These are phyloP conservation scores for Pichia sporocuriosa DNA, from an alignment of 805 yeast species.

Conservation along the genomic window DNA sequence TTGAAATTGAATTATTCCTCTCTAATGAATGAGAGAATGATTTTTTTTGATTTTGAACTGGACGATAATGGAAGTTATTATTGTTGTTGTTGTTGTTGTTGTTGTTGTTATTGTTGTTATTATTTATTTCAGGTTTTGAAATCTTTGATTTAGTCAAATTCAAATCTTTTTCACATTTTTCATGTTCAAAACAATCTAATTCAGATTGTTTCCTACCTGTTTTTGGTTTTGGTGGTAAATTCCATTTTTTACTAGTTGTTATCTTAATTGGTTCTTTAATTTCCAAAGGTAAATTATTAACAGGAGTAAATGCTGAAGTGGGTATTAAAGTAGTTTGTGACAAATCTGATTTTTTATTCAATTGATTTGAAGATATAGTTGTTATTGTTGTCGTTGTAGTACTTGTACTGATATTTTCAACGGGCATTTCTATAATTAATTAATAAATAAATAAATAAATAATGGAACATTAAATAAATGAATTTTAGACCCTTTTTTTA, in stretches of 20 bases:
- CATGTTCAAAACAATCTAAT: too few relatives aligned
- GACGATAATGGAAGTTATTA: constrained; percentile 37
- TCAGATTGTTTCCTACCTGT: constrained; percentile 37
- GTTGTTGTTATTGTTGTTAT: not conserved
- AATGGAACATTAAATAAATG: too few relatives aligned
- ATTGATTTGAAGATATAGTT: too few relatives aligned
- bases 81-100: constrained; percentile 55
- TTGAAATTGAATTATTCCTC: constrained; percentile 5
- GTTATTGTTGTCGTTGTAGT: not conserved
- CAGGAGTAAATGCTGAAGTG: constrained; percentile 9
- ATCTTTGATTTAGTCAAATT: too few relatives aligned
- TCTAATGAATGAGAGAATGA: not conserved
- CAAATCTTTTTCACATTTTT: too few relatives aligned
- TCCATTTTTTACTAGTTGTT: constrained; percentile 34
- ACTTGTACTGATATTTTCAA: not conserved
- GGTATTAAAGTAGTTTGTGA: constrained; percentile 1
- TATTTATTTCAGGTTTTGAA: not conserved
- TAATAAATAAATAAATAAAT: too few relatives aligned
- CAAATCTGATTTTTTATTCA: not conserved
- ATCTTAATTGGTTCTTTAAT: constrained; percentile 4
- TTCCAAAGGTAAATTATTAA: constrained; percentile 7
- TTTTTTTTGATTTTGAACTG: constrained; percentile 5
- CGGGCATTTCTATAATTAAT: too few relatives aligned
- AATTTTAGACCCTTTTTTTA: too few relatives aligned
- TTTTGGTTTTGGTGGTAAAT: constrained; percentile 48